These are phyloP conservation scores for Bipolaris gigantea DNA, from an alignment of 2,329 filamentous ascomycete species.

Conservation along the genomic window DNA sequence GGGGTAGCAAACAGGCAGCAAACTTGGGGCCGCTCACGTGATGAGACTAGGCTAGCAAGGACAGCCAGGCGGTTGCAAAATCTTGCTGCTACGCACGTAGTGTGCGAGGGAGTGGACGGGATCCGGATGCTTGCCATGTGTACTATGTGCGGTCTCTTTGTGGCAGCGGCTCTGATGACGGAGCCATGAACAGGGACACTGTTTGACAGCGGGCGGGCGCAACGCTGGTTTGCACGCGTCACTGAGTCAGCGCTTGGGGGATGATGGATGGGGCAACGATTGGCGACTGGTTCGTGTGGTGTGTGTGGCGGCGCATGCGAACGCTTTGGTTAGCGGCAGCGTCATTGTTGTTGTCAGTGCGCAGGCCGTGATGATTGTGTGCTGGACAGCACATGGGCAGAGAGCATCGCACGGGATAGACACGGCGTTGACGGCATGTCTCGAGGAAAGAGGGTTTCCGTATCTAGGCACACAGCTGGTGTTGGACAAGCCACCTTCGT, in stretches of 20 bases:
- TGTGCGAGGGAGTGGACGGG: no score
- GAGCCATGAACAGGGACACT: background rate
- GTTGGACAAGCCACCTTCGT: no score
- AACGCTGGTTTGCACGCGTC: background rate
- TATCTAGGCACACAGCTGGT: no score
- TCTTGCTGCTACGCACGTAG: no score
- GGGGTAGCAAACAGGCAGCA: background rate
- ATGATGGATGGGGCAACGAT: constrained; percentile 12
- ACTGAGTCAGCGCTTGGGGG: background rate
- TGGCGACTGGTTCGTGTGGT: constrained; percentile 14
- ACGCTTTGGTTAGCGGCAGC: constrained; percentile 13
- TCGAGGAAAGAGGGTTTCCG: no score
- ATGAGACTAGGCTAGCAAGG: background rate
- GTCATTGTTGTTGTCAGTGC: constrained; percentile 17
- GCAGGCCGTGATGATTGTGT: background rate
- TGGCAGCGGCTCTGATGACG: background rate
- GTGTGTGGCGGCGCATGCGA: constrained; percentile 15
- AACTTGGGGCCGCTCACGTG: background rate
- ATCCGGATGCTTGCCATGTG: background rate
- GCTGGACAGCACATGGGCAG: background rate
- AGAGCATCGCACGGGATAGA: background rate
- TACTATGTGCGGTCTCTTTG: background rate
- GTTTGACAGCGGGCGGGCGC: background rate
- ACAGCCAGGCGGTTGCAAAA: background rate
- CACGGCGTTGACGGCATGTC: no score